These are phyloP conservation scores for Hippophae tibetana DNA, from an alignment of 306 rosid species.

Conservation along the genomic window DNA sequence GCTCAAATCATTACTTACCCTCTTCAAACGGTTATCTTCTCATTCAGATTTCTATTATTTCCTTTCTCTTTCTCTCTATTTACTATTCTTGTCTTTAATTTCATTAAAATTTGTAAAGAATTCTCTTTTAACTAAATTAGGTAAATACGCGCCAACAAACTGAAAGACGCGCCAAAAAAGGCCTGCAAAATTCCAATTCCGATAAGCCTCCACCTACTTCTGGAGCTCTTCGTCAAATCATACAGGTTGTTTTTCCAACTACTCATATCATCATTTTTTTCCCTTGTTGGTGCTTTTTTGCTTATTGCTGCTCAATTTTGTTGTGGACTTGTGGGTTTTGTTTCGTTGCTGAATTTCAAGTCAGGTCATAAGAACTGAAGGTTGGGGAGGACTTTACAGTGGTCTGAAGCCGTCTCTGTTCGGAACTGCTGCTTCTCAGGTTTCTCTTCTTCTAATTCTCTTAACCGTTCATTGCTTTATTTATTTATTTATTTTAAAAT, in stretches of 20 bases:
- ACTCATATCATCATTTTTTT: not conserved
- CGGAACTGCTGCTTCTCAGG: slow-evolving; percentile 91
- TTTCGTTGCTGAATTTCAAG: no score
- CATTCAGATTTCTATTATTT: no score
- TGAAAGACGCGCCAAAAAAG: slow-evolving; percentile 53
- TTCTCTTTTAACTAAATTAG: slow-evolving; percentile 3
- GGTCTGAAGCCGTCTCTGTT: slow-evolving; percentile 79
- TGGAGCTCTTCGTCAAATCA: slow-evolving; percentile 56
- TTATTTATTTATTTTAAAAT: no score
- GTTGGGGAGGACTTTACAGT: slow-evolving; percentile 81
- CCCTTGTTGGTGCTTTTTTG: not conserved
- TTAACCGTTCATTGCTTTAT: not conserved
- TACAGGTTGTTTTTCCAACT: slow-evolving; percentile 32
- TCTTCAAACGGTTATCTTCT: slow-evolving; percentile 47
- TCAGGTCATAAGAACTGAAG: slow-evolving; percentile 55
- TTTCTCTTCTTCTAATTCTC: not conserved
- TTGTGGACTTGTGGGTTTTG: no score
- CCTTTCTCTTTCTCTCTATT: not conserved
- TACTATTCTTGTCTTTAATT: not conserved
- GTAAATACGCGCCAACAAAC: slow-evolving; percentile 86
- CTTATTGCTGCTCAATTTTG: no score
- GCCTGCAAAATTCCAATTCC: not conserved
- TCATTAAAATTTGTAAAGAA: not conserved
- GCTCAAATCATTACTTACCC: slow-evolving; percentile 87
- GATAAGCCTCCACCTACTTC: slow-evolving; percentile 4